Evolutionary conservation across 495 filamentous ascomycete species (phyloP).

Genomic region (Talaromyces wortmannii): DNA sequence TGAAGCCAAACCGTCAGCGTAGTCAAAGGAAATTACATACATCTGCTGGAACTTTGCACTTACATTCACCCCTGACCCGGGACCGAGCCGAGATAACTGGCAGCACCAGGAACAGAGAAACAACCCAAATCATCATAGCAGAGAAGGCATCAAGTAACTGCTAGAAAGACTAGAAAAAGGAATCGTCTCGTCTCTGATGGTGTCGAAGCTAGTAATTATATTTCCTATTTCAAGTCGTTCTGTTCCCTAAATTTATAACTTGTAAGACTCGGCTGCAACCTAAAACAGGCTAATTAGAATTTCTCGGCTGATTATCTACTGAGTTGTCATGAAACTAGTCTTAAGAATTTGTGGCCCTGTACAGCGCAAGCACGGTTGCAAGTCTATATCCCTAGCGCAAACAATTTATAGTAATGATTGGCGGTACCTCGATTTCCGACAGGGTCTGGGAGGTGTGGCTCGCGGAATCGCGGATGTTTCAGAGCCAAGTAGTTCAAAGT

Average conservation of each 20-base stretch:
- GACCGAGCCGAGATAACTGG: neutral
- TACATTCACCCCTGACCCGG: neutral
- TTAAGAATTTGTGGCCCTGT: no score
- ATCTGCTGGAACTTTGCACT: neutral
- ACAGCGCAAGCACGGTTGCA: neutral
- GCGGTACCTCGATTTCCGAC: no score
- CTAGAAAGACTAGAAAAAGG: neutral
- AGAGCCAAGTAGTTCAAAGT: no score
- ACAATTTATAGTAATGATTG: no score
- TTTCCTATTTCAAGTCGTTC: neutral
- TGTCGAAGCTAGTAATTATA: neutral
- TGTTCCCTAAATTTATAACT: no score
- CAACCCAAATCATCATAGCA: constrained; percentile 3
- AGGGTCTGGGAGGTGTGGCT: neutral
- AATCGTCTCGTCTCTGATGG: neutral
- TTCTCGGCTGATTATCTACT: no score
- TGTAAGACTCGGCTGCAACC: no score
- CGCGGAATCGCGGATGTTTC: neutral
- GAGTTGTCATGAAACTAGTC: no score
- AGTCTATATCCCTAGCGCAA: neutral
- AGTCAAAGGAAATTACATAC: neutral
- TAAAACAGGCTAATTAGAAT: no score
- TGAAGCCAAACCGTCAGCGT: neutral
- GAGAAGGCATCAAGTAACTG: constrained; percentile 6
- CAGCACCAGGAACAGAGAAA: constrained; percentile 3